Evolutionary conservation across 1,284 basidiomycete genomes (phyloP), one percentile per base, ranked within the genome.

Genomic region (Ceratorhiza oryzae-sativae): DNA sequence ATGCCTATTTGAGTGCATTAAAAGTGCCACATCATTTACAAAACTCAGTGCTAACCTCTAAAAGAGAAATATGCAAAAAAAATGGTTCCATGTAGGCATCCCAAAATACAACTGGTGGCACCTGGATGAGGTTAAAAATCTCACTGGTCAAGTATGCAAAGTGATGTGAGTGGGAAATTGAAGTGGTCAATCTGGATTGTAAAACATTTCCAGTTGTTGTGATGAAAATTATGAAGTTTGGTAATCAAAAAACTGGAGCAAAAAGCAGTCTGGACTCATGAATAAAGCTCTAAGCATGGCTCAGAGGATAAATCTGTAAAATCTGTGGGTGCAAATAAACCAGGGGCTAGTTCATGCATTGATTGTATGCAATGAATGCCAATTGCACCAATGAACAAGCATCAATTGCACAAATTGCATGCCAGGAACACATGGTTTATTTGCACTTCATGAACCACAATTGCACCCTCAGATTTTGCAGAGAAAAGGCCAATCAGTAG

Each of bases 51-150:
- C 80, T 78, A 77, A 83, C 94, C 95, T 77, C 81, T 82, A 77
- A 96, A 95, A 0, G 92, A 90, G 15, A 91, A 80, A 71, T 87
- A 86, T 0, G 95, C 91, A 80, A 92, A 97, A n/a, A n/a, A 78
- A 94, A 90, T 0, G 94, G 90, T 78, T 98, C 97, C 51, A 85
- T 89, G 77, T 93, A 97, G 0, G 91, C 86, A 0, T 90, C 88
- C 53, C 90, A 84, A 18, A 87, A 84, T 15, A 94, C 80, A 0
- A 90, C 89, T 0, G 87, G 86, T 0, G 94, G 94, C 39, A 94
- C 92, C 42, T 92, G 93, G 0, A 94, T 87, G 5, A 98, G 77
- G 53, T 95, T 82, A 55, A 93, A 94, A 15, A 98, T 81, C 18
- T 90, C 71, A 0, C 88, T 79, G 0, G 90, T 82, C 1, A 91